Evolutionary conservation across 2,329 filamentous ascomycete species (phyloP).

Genomic region (Fusarium mexicanum): DNA sequence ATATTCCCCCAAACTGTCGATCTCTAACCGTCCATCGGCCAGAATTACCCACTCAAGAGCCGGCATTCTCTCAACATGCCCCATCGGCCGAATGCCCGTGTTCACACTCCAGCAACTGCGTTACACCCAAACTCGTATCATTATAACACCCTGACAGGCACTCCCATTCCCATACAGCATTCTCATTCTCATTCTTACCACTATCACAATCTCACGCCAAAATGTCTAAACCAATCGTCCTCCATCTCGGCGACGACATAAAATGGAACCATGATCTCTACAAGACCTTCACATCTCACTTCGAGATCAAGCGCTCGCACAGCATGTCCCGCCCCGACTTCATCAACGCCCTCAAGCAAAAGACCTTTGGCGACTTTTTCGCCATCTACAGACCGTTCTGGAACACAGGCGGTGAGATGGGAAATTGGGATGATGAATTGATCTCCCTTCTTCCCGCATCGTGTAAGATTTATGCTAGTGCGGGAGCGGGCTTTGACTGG

Average conservation of each 20-base stretch:
- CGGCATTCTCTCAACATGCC: constrained; percentile 26
- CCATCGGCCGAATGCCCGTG: constrained; percentile 35
- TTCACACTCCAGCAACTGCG: neutral
- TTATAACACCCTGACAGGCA: neutral
- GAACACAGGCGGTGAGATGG: constrained; percentile 44
- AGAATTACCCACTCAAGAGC: constrained; percentile 15
- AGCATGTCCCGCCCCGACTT: constrained; percentile 42
- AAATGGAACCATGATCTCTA: constrained; percentile 43
- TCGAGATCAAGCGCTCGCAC: constrained; percentile 40
- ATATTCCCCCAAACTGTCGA: neutral
- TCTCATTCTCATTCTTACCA: neutral
- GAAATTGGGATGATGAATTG: constrained; percentile 43
- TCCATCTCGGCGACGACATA: constrained; percentile 44
- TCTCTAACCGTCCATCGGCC: neutral
- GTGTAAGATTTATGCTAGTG: constrained; percentile 42
- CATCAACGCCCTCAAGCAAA: constrained; percentile 38
- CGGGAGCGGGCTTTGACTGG: constrained; percentile 43
- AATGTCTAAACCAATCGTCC: constrained; percentile 42
- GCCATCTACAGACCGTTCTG: constrained; percentile 43
- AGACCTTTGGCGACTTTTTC: constrained; percentile 38
- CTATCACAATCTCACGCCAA: neutral
- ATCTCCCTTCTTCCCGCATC: constrained; percentile 32
- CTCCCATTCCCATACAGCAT: neutral
- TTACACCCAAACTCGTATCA: neutral
- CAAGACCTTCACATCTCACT: constrained; percentile 34